These are phyloP conservation scores for Hygrophorus russula DNA, from an alignment of 768 basidiomycete genomes.

Conservation along the genomic window DNA sequence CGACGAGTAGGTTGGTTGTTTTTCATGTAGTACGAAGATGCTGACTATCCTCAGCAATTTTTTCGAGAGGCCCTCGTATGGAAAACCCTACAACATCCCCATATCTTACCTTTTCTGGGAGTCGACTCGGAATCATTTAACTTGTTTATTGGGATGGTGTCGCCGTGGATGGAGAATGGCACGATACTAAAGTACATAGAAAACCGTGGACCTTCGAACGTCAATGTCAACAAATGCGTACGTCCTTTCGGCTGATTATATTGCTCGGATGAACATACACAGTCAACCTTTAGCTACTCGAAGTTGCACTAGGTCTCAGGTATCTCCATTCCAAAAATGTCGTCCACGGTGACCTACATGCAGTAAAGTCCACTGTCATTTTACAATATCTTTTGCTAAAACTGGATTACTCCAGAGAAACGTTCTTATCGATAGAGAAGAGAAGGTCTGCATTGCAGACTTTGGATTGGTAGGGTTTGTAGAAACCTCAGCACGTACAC, in stretches of 20 bases:
- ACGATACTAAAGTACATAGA: slow-evolving; percentile 14
- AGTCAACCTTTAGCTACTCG: slow-evolving; percentile 6
- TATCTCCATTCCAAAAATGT: slow-evolving; percentile 13
- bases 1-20: too few species aligned
- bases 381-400: background rate
- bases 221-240: slow-evolving; percentile 10
- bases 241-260: background rate
- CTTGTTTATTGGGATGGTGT: slow-evolving; percentile 15
- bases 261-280: background rate
- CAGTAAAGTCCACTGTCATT: slow-evolving; percentile 4
- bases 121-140: slow-evolving; percentile 15
- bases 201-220: slow-evolving; percentile 10
- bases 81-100: slow-evolving; percentile 16
- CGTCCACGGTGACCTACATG: slow-evolving; percentile 14
- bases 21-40: too few species aligned
- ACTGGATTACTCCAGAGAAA: slow-evolving; percentile 9
- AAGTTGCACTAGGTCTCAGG: slow-evolving; percentile 13
- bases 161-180: slow-evolving; percentile 20
- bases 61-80: slow-evolving; percentile 19
- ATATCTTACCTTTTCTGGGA: slow-evolving; percentile 18
- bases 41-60: slow-evolving; percentile 12
- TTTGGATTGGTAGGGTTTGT: slow-evolving; percentile 18
- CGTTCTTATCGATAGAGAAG: slow-evolving; percentile 14
- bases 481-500: slow-evolving; percentile 12
- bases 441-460: slow-evolving; percentile 17